phyloP scores from a whole-genome alignment of 2,329 filamentous ascomycete species.

The Aspergillus sp. region DNA sequence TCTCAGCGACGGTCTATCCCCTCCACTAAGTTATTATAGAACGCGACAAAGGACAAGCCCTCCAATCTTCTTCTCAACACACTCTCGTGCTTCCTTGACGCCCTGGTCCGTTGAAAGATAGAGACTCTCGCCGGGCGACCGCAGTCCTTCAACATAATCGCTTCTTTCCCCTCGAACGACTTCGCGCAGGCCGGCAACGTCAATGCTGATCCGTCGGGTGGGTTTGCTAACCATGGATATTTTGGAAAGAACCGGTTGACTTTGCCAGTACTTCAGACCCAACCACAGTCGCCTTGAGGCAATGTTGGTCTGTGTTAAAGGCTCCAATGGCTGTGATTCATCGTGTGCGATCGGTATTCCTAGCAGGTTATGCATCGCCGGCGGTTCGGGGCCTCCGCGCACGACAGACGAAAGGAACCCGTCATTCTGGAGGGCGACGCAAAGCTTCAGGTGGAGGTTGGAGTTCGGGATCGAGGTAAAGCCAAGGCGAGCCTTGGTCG shows the following conservation, averaged over 20 bases:
- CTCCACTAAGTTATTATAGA: constrained; percentile 17
- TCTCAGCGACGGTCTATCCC: constrained; percentile 5
- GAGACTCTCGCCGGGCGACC: constrained; percentile 75
- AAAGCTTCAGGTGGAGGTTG: constrained; percentile 75
- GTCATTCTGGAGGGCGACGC: constrained; percentile 74
- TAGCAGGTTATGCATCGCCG: constrained; percentile 52
- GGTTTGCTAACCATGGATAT: constrained; percentile 71
- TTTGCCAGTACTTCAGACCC: constrained; percentile 85
- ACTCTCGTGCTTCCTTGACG: constrained; percentile 78
- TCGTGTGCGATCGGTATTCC: constrained; percentile 48
- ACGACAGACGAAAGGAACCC: constrained; percentile 81
- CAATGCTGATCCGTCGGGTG: constrained; percentile 68
- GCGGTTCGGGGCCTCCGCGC: constrained; percentile 65
- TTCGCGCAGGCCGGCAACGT: constrained; percentile 60
- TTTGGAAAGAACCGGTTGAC: constrained; percentile 71
- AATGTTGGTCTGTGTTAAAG: constrained; percentile 68
- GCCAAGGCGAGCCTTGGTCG: constrained; percentile 76
- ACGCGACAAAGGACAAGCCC: constrained; percentile 76
- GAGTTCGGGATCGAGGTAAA: constrained; percentile 79
- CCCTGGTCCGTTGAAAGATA: constrained; percentile 77
- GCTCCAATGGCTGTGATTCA: constrained; percentile 42
- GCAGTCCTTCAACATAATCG: constrained; percentile 69
- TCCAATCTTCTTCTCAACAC: constrained; percentile 75
- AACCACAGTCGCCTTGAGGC: constrained; percentile 78
- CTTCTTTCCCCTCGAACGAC: constrained; percentile 69